Evolutionary conservation across 2,329 filamentous ascomycete genomes (phyloP).

Genomic region (Colletotrichum viniferum): DNA sequence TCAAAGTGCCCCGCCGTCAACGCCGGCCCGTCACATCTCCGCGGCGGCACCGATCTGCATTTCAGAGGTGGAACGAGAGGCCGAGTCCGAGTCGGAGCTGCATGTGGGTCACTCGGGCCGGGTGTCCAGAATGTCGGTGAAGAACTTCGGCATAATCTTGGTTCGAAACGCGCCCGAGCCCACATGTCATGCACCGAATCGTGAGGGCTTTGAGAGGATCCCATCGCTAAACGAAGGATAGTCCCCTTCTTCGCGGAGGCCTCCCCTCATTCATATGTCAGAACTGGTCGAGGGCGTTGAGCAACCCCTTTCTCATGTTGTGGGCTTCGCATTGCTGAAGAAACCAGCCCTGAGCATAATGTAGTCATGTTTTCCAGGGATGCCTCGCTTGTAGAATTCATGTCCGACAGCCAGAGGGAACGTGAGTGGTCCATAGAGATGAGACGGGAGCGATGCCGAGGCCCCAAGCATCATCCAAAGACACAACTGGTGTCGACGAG

Average conservation of each 20-base stretch:
- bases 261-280: background rate
- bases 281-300: background rate
- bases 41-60: background rate
- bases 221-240: background rate
- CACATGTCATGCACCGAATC: background rate
- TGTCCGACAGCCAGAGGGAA: background rate
- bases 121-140: background rate
- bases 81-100: background rate
- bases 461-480: background rate
- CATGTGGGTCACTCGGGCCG: background rate
- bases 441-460: background rate
- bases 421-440: background rate
- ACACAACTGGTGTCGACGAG: background rate
- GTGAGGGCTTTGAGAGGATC: background rate
- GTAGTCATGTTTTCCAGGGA: background rate
- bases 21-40: background rate
- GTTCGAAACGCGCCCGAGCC: background rate
- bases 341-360: background rate
- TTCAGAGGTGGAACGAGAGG: background rate
- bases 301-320: background rate
- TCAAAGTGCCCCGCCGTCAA: background rate
- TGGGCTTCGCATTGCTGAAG: background rate
- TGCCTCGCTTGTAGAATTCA: background rate
- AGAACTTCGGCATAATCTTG: background rate
- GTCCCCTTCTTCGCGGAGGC: background rate